Conservation (phyloP, 208 protist genomes). For the Acanthamoeba healyi region DNA sequence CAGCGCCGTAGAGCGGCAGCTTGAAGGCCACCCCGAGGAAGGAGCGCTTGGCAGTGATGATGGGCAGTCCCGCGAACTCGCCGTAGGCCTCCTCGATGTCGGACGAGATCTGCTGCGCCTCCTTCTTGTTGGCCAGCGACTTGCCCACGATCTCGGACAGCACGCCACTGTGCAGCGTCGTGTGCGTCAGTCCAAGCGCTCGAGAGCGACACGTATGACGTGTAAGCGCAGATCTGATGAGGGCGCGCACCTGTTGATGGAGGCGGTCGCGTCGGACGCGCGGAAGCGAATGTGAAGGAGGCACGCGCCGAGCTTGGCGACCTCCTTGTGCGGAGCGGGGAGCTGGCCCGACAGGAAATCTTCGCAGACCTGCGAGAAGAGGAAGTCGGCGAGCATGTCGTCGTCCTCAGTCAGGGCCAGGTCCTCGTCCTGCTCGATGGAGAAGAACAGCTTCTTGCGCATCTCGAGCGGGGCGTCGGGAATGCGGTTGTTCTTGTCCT, state of each 20-base stretch:
- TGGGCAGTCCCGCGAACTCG: conserved; percentile 13
- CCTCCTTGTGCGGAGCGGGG: neutral
- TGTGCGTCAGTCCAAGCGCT: no score
- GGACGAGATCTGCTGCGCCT: conserved; percentile 7
- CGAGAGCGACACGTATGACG: neutral
- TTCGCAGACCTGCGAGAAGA: conserved; percentile 47
- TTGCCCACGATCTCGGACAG: conserved; percentile 30
- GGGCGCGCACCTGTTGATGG: conserved; percentile 22
- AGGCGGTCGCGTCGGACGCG: neutral
- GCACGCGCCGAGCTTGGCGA: conserved; percentile 16
- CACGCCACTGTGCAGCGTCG: neutral
- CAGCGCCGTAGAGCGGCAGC: conserved; percentile 20
- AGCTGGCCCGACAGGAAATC: conserved; percentile 57
- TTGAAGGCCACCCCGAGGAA: neutral
- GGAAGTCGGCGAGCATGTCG: conserved; percentile 57
- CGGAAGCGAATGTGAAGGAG: conserved; percentile 28
- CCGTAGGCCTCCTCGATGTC: conserved; percentile 2
- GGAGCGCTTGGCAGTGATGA: conserved; percentile 50
- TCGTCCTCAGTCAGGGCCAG: neutral
- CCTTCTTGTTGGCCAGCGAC: conserved; percentile 36
- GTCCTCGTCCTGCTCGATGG: conserved; percentile 7
- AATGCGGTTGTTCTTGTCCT: conserved; percentile 26
- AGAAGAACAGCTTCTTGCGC: conserved; percentile 58
- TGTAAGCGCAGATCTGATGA: neutral
- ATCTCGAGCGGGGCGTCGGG: conserved; percentile 33